Evolutionary conservation across 345 rosid genomes (phyloP), one percentile per base, ranked within the genome.

Genomic region (Rubroshorea leprosula): DNA sequence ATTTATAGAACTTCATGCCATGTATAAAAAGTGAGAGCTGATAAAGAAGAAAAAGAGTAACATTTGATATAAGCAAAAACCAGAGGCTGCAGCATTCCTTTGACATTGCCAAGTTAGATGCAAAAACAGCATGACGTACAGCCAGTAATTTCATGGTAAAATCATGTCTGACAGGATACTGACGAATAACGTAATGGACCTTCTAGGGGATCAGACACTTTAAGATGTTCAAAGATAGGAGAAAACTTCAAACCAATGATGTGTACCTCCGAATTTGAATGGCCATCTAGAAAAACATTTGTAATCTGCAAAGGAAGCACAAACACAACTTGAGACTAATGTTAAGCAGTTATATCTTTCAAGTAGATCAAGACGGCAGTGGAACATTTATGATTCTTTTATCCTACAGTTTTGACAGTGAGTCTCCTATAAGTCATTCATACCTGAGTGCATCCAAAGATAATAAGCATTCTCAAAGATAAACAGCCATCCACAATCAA

Each of bases 361-460:
- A 3, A 29, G 35, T 29, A 29, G 9, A 29, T n/a, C n/a, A n/a
- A n/a, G n/a, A n/a, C 17, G 0, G 5, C 25, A 2, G 43, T 22
- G n/a, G n/a, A n/a, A n/a, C n/a, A n/a, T n/a, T n/a, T n/a, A n/a
- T n/a, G n/a, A n/a, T n/a, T n/a, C n/a, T n/a, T n/a, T n/a, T n/a
- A n/a, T n/a, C 0, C 20, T 9, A 6, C 21, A 16, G 43, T n/a
- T 38, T 22, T 18, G 53, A 29, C 13, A 2, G 13, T 10, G 1
- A 5, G 22, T 20, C 23, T 29, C 29, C 22, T 18, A 21, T 29
- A 11, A 22, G 52, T 5, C 23, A 16, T 58, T 21, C 25, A 23
- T 68, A 91, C 98, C 90, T 92, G 98, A 60, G 77, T 68, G 76
- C 97, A 89, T 65, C 99, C 99, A 58, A 86, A 93, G 54, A 93